Conservation (phyloP, 495 filamentous ascomycete species). For the Lineolata rhizophorae region DNA sequence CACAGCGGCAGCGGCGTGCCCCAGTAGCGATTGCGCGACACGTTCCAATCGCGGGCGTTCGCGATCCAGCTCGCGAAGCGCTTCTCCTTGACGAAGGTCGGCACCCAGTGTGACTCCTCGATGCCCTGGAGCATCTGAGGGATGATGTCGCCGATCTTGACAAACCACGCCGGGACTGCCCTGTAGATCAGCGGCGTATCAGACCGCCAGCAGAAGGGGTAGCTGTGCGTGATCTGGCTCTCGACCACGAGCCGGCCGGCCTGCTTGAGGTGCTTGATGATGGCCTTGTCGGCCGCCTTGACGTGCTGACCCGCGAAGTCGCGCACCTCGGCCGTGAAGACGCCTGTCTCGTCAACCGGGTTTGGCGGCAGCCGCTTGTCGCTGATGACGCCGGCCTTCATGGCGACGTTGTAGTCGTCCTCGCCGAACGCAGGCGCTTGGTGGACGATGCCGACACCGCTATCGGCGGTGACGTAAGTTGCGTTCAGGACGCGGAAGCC, state of each 20-base stretch:
- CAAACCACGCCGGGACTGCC: slow-evolving; percentile 89
- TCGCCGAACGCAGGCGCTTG: slow-evolving; percentile 91
- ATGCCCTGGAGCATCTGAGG: slow-evolving; percentile 82
- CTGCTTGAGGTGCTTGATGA: slow-evolving; percentile 77
- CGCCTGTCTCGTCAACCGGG: slow-evolving; percentile 65
- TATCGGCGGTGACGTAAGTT: slow-evolving; percentile 75
- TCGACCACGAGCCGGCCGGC: slow-evolving; percentile 68
- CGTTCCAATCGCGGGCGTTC: slow-evolving; percentile 94
- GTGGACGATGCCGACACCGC: slow-evolving; percentile 89
- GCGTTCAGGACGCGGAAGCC: slow-evolving; percentile 76
- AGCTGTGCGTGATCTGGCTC: slow-evolving; percentile 78
- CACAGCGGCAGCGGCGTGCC: slow-evolving; percentile 87
- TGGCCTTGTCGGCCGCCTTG: slow-evolving; percentile 83
- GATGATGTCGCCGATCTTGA: slow-evolving; percentile 66
- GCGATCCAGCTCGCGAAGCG: slow-evolving; percentile 72
- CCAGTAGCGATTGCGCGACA: slow-evolving; percentile 92
- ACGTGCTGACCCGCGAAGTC: slow-evolving; percentile 84
- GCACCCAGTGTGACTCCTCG: slow-evolving; percentile 84
- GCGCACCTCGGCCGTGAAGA: slow-evolving; percentile 56
- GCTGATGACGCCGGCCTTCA: slow-evolving; percentile 56
- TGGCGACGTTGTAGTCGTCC: slow-evolving; percentile 79
- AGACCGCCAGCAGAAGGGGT: slow-evolving; percentile 88
- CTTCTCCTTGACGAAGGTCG: slow-evolving; percentile 75
- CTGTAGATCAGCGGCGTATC: slow-evolving; percentile 91
- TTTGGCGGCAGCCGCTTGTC: slow-evolving; percentile 66